Evolutionary conservation across 768 basidiomycete species (phyloP), one percentile per base, ranked within the genome.

Genomic region (Lentinus brumalis): DNA sequence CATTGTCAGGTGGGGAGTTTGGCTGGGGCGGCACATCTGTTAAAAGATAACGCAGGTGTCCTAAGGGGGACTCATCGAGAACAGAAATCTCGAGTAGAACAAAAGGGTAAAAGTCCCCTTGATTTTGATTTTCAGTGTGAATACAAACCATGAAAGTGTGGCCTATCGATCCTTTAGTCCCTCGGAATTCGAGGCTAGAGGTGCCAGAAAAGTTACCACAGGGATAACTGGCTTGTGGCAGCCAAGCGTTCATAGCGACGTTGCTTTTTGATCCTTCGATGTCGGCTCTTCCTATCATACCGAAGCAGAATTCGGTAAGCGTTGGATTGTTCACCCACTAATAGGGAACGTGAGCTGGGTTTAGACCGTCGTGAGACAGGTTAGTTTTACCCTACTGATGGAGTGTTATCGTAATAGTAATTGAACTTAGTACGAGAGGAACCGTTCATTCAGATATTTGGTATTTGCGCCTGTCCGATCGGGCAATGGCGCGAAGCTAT

Each of bases 221-320:
- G 83, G 85, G 84, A 85, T 85, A 86, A 86, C 84, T 85, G 84
- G 83, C 85, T 86, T 85, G 85, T 87, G 85, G 83, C 83, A 84
- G 85, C 85, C 86, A 88, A 86, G 86, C 83, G 81, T 86, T 88
- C 86, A 87, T 87, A 87, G 86, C 84, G 84, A 87, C 83, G 82
- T 86, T 86, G 85, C 84, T 87, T 86, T 86, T 86, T 86, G 84
- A 86, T 86, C 84, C 86, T 87, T 86, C 83, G 82, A 87, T 87
- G 85, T 87, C 82, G 83, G 85, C 85, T 86, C 85, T 86, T 86
- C 85, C 85, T 86, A 86, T 86, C 84, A 86, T 86, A 85, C 83
- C 80, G 82, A 86, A 86, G 85, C 84, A 86, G 83, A 86, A 86
- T 85, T 86, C 82, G 81, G 83, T 85, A 86, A 86, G 84, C n/a